Evolutionary conservation across 345 rosid species (phyloP), one percentile per base, ranked within the genome.

Genomic region (Noccaea caerulescens): DNA sequence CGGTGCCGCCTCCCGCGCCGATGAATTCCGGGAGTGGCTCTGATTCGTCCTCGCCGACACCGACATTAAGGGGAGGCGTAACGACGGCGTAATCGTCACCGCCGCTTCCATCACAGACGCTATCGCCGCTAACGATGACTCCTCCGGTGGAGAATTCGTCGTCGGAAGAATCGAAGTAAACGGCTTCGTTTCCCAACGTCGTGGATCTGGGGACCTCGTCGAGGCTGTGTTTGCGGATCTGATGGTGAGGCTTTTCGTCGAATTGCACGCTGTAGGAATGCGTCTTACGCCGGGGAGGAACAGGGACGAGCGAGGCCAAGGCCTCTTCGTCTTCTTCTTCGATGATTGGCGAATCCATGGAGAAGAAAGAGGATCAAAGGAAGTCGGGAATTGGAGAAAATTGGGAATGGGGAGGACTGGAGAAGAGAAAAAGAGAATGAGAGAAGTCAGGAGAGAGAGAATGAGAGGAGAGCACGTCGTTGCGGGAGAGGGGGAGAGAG

Each of bases 251-350:
- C 56, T 78, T 82, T 10, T 80, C 64, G 8, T 80, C 76, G 62
- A 81, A 77, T 70, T 86, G 97, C 7, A 82, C 88, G 81, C 86
- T 84, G 61, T 76, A 73, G 10, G 88, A 92, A 43, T 83, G 85
- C 33, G 83, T 76, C 54, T 84, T 90, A 23, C 77, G 72, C 0
- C 74, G 77, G 0, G 84, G 78, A 1, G 93, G 90, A n/a, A 58
- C 54, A 3, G 71, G 55, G 58, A 37, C 71, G 63, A 56, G 66
- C 39, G 50, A 76, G 8, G 78, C 61, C 70, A 87, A 72, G 0
- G 89, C 92, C 32, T 80, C 82, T 62, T 57, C 76, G 52, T 87
- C 90, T 12, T 86, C 88, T 3, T 88, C 95, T 70, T 81, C 86
- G 62, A 70, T 79, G 43, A 30, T 62, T n/a, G 37, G 72, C 0